phyloP scores from a whole-genome alignment of 163 green algal species.

The Scenedesmus sp. region DNA sequence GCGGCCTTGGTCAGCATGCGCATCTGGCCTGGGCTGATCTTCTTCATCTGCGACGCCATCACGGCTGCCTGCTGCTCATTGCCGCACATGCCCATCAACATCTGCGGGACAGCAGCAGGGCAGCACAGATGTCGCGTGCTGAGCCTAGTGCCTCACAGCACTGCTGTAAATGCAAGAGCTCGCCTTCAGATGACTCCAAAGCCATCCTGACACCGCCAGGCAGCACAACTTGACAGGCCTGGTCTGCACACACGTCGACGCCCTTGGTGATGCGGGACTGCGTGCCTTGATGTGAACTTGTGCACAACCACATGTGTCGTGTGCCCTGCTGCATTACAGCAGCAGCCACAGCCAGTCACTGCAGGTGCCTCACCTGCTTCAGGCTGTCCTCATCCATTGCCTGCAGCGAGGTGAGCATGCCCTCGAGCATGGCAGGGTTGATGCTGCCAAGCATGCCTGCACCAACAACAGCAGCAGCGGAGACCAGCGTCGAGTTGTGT shows the following conservation, averaged over 20 bases:
- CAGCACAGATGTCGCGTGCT: not conserved
- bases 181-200: not conserved
- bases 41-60: constrained; percentile 30
- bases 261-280: not conserved
- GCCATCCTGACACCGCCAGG: too few relatives aligned
- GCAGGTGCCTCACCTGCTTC: not conserved
- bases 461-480: not conserved
- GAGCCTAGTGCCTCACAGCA: not conserved
- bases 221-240: not conserved
- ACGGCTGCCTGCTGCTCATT: constrained; percentile 31
- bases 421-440: constrained; percentile 42
- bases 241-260: not conserved
- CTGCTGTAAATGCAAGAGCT: not conserved
- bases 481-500: not conserved
- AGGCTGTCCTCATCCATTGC: constrained; percentile 42
- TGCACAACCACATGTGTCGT: not conserved
- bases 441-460: constrained; percentile 38
- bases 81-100: constrained; percentile 38
- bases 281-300: not conserved
- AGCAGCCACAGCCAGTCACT: too few relatives aligned
- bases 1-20: constrained; percentile 22
- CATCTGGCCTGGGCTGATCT: constrained; percentile 40
- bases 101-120: constrained; percentile 5
- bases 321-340: too few relatives aligned
- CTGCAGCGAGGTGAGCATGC: constrained; percentile 35